Evolutionary conservation across 257 asterid species (phyloP), one percentile per base, ranked within the genome.

Genomic region (Solanum dulcamara): DNA sequence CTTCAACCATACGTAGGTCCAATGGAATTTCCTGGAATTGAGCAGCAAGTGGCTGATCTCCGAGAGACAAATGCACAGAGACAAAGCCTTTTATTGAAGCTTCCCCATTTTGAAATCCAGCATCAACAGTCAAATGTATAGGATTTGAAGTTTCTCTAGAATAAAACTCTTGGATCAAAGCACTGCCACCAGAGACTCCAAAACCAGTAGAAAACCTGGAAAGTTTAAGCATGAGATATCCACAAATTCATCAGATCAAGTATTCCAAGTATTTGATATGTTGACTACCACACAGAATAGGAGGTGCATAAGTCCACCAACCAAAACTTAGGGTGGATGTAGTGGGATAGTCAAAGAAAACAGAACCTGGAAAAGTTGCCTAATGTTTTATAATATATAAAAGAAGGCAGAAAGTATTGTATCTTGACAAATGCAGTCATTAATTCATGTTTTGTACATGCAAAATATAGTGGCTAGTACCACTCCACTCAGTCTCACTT

Each of bases 11-110:
- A 74, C 98, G 91, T 42, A 93, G 86, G 85, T 94, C 98, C 90
- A 94, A 87, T 0, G 97, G 95, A 88, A 97, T 93, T 91, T 97
- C 98, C 86, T 95, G 99, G 87, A 97, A 95, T 74, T 97, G 98
- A 18, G 97, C 92, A 66, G 99, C 99, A 86, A 97, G 94, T 70
- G 90, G 97, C 86, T 92, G 98, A 85, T 93, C 97, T 84, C 99
- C 98, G 85, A 97, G 95, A 80, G 97, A 93, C 79, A 94, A 89
- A 84, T 80, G 89, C 66, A 86, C 74, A 82, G 95, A 89, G 37
- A 90, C 88, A 86, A 88, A 94, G 13, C 91, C 96, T 87, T 94
- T 92, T 33, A 94, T 89, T 7, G 94, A 57, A 87, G 94, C 92
- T 84, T 87, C 86, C 28, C 94, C 94, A 84, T 84, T 87, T 87